Conservation (phyloP, 345 rosid genomes). For the Populus nigra region DNA sequence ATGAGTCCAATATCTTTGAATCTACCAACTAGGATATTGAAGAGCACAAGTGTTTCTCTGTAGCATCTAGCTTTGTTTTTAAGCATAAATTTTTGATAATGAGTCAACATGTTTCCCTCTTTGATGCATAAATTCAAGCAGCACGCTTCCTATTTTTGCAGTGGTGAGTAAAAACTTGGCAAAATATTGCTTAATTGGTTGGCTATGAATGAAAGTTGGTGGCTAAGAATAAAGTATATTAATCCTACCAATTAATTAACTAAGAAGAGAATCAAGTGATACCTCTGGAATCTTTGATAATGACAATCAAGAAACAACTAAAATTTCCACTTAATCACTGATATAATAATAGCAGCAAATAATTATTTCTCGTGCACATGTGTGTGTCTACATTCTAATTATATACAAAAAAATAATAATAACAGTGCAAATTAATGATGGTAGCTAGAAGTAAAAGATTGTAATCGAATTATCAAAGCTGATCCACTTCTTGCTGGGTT, state of each 20-base stretch:
- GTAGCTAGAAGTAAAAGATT: too few species aligned
- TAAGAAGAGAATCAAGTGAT: background rate
- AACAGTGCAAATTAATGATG: too few species aligned
- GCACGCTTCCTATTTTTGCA: background rate
- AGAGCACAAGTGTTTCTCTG: background rate
- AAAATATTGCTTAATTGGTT: background rate
- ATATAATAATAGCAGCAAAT: too few species aligned
- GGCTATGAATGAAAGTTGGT: background rate
- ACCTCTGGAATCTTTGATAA: background rate
- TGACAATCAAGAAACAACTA: background rate
- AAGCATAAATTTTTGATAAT: too few species aligned
- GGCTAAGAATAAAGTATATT: background rate
- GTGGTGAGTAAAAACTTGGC: background rate
- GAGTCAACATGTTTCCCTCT: background rate
- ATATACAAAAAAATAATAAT: too few species aligned
- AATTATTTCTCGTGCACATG: too few species aligned
- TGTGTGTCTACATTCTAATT: too few species aligned
- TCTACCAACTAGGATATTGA: background rate
- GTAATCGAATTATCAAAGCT: too few species aligned
- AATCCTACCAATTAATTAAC: background rate
- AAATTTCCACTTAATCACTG: background rate
- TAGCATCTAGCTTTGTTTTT: background rate
- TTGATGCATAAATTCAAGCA: background rate
- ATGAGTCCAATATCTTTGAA: background rate
- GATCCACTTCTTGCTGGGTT: background rate